A percentile compares a stretch with the other conserved stretches of the same genome.
Conservation (phyloP, 768 basidiomycete species). For the Lentinula aciculospora region DNA sequence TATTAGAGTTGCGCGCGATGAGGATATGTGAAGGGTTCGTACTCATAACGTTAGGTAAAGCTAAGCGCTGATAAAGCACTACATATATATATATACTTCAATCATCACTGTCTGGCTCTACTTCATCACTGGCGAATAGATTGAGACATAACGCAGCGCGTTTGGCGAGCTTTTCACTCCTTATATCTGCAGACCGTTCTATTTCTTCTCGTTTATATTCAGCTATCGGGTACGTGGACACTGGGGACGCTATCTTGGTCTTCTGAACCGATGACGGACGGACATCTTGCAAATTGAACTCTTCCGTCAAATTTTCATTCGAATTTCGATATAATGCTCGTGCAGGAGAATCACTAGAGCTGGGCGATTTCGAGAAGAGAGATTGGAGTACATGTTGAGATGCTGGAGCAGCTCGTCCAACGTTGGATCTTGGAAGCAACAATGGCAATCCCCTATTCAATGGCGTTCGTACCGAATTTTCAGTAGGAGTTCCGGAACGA, state of each 20-base stretch:
- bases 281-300: too few species aligned
- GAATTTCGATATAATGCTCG: too few species aligned
- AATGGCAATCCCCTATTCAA: neutral
- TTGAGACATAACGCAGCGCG: neutral
- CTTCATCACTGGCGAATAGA: neutral
- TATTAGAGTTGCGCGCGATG: conserved; percentile 61
- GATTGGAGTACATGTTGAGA: neutral
- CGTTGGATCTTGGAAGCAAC: neutral
- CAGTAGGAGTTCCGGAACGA: neutral
- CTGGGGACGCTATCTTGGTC: too few species aligned
- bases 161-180: neutral
- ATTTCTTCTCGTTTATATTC: neutral
- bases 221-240: neutral
- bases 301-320: too few species aligned
- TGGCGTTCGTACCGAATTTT: neutral
- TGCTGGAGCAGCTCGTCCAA: neutral
- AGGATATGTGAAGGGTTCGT: conserved; percentile 85
- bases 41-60: conserved; percentile 30
- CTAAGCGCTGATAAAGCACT: neutral
- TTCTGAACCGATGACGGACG: too few species aligned
- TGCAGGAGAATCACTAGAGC: too few species aligned
- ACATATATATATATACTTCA: neutral
- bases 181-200: neutral
- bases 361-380: neutral
- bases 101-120: neutral